A percentile compares a stretch with the other conserved stretches of the same genome.
Conservation (phyloP, 257 asterid genomes). For the Solanum bulbocastanum region DNA sequence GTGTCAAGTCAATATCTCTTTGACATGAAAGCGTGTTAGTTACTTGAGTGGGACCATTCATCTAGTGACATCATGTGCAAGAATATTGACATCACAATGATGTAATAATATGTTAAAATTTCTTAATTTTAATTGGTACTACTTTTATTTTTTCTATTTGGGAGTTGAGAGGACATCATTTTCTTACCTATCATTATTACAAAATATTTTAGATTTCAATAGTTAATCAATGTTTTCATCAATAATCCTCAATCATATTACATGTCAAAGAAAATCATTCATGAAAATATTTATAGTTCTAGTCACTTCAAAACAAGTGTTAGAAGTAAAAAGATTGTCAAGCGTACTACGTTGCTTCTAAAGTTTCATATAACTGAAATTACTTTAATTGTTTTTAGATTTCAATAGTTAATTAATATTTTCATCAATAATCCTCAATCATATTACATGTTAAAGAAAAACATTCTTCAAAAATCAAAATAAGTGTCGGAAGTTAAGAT, state of each 20-base stretch:
- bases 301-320: neutral
- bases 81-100: neutral
- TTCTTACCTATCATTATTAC: neutral
- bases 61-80: neutral
- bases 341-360: neutral
- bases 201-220: neutral
- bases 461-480: neutral
- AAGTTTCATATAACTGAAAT: neutral
- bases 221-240: neutral
- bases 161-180: neutral
- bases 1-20: neutral
- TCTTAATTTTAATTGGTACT: neutral
- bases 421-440: no score
- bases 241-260: neutral
- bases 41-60: neutral
- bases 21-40: neutral
- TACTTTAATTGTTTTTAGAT: neutral
- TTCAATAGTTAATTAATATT: neutral
- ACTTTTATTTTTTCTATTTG: neutral
- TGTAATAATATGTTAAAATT: neutral
- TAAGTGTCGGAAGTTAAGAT: neutral
- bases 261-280: neutral
- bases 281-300: neutral
- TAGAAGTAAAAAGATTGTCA: neutral
- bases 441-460: no score